phyloP scores from a whole-genome alignment of 768 basidiomycete species.

The Coprinellus aureogranulatus region DNA sequence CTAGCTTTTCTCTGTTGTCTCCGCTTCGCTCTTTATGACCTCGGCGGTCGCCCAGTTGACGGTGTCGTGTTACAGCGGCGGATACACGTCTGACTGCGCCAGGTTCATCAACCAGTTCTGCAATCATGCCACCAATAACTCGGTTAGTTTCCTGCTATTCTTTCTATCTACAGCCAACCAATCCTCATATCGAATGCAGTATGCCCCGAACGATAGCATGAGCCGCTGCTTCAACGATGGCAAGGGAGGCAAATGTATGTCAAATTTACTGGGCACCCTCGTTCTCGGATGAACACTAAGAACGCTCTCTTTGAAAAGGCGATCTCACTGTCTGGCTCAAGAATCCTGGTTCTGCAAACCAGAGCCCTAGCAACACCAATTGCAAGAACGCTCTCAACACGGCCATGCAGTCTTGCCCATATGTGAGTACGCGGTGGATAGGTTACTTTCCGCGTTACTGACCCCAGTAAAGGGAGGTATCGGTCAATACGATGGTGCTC shows the following conservation, averaged over 20 bases:
- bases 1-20: not conserved
- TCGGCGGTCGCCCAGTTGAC: not conserved
- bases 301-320: not conserved
- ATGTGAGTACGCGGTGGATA: not conserved
- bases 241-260: not conserved
- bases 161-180: not conserved
- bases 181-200: not conserved
- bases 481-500: not conserved
- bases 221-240: slow-evolving; percentile 1
- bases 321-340: not conserved
- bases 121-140: not conserved
- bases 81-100: not conserved
- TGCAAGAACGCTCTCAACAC: not conserved
- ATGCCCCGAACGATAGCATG: not conserved
- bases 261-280: not conserved
- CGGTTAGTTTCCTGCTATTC: not conserved
- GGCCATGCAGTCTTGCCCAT: not conserved
- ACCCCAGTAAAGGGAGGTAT: too few species aligned
- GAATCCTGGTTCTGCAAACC: not conserved
- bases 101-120: slow-evolving; percentile 4
- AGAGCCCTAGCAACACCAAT: not conserved
- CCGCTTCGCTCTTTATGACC: not conserved
- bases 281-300: not conserved
- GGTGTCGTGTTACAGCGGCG: not conserved
- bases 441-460: too few species aligned